A percentile compares a stretch with the other conserved stretches of the same genome.
Evolutionary conservation across 371 early-diverging fungal genomes (phyloP).

Genomic region (Mucor saturninus): DNA sequence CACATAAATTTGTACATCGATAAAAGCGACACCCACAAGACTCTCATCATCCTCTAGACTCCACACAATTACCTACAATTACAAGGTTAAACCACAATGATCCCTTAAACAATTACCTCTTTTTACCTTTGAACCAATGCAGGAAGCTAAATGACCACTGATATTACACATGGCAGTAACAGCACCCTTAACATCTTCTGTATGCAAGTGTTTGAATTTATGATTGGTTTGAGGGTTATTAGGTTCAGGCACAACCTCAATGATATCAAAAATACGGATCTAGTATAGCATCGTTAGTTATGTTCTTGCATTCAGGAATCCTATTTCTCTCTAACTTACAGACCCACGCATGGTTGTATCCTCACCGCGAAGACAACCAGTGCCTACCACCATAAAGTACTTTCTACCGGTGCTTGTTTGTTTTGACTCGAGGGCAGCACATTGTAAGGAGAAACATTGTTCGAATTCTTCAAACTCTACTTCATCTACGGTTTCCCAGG

Average conservation of each 20-base stretch:
- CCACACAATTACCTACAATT: conserved; percentile 75
- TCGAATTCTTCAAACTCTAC: conserved; percentile 86
- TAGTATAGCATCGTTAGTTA: conserved; percentile 22
- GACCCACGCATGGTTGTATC: conserved; percentile 91
- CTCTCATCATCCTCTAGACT: conserved; percentile 90
- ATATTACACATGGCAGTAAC: conserved; percentile 89
- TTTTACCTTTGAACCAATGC: conserved; percentile 82
- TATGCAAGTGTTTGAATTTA: conserved; percentile 84
- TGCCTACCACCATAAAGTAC: conserved; percentile 90
- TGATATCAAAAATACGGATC: conserved; percentile 94
- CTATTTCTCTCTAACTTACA: conserved; percentile 47
- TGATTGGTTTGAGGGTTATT: conserved; percentile 95
- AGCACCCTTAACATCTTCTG: conserved; percentile 93
- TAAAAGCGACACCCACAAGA: conserved; percentile 94
- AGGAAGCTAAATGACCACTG: conserved; percentile 88
- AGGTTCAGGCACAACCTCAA: conserved; percentile 97
- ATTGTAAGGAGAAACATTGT: conserved; percentile 79
- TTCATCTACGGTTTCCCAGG: conserved; percentile 94
- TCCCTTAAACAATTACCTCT: too few relatives aligned
- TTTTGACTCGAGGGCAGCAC: conserved; percentile 85
- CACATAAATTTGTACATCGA: conserved; percentile 94
- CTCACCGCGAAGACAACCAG: conserved; percentile 90
- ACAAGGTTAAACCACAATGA: too few relatives aligned
- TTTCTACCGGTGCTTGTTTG: conserved; percentile 89
- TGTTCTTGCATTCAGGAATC: too few relatives aligned